Evolutionary conservation across 495 filamentous ascomycete genomes (phyloP).

Genomic region (Penicillium verhagenii): DNA sequence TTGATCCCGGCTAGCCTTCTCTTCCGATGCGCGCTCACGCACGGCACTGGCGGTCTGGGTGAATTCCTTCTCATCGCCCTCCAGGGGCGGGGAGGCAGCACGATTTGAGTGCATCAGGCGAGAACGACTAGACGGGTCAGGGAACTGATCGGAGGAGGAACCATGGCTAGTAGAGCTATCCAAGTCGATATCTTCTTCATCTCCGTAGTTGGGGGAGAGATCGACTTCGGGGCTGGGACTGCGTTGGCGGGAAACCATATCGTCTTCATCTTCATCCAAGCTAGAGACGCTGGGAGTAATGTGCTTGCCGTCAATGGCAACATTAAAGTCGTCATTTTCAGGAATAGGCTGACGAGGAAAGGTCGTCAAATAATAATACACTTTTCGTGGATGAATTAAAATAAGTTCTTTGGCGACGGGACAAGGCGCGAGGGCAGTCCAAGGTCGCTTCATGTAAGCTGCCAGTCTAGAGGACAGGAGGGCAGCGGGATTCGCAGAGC

Average conservation of each 20-base stretch:
- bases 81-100: conserved; percentile 79
- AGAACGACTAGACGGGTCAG: conserved; percentile 33
- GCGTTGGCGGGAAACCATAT: conserved; percentile 68
- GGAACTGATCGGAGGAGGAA: conserved; percentile 48
- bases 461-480: conserved; percentile 91
- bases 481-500: conserved; percentile 92
- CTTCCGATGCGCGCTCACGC: conserved; percentile 67
- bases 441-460: conserved; percentile 83
- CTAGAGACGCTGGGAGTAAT: conserved; percentile 88
- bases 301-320: conserved; percentile 44
- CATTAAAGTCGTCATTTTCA: conserved; percentile 57
- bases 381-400: conserved; percentile 86
- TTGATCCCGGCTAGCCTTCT: conserved; percentile 43
- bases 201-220: conserved; percentile 82
- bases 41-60: conserved; percentile 88
- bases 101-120: conserved; percentile 61
- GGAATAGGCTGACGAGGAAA: conserved; percentile 80
- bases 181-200: conserved; percentile 56
- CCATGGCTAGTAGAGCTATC: conserved; percentile 38
- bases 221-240: conserved; percentile 90
- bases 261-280: conserved; percentile 65
- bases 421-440: conserved; percentile 78
- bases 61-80: conserved; percentile 95
- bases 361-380: conserved; percentile 93
- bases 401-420: conserved; percentile 91